These are phyloP conservation scores for Kodamaea kaohsiungensis DNA, from an alignment of 805 yeast species.

Conservation along the genomic window DNA sequence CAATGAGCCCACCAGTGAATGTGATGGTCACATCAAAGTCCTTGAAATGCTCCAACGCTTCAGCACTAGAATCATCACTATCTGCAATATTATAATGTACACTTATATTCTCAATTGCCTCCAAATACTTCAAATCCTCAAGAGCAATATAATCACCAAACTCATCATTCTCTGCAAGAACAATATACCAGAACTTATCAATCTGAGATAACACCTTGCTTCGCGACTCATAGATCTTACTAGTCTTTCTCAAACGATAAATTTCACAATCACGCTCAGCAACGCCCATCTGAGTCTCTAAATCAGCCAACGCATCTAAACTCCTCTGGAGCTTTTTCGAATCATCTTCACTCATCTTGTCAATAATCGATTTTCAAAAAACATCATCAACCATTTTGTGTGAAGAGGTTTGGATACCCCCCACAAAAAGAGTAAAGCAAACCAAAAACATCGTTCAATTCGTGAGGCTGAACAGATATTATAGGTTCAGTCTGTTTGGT, in stretches of 20 bases:
- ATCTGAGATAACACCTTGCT: constrained; percentile 52
- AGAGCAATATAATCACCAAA: constrained; percentile 77
- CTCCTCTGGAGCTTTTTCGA: constrained; percentile 24
- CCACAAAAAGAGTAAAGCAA: constrained; percentile 1
- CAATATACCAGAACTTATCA: constrained; percentile 87
- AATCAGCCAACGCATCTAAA: constrained; percentile 49
- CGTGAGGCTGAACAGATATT: not conserved
- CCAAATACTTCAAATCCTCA: constrained; percentile 77
- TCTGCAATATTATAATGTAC: constrained; percentile 53
- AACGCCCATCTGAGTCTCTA: constrained; percentile 57
- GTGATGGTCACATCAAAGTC: constrained; percentile 62
- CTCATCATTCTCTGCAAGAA: constrained; percentile 79
- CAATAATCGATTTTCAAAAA: not conserved
- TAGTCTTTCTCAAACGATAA: constrained; percentile 52
- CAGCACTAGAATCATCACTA: constrained; percentile 14
- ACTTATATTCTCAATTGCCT: constrained; percentile 60
- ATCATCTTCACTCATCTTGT: constrained; percentile 4
- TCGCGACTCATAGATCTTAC: constrained; percentile 59
- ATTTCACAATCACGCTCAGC: constrained; percentile 64
- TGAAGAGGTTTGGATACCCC: not conserved
- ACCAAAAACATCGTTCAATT: not conserved
- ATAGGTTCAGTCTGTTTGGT: not conserved
- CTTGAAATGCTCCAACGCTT: constrained; percentile 40
- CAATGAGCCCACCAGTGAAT: constrained; percentile 52
- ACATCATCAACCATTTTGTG: not conserved